Percentiles rank a stretch among this genome's conserved stretches.
These are phyloP conservation scores for Phyllosticta ampelicida DNA, from an alignment of 2,329 filamentous ascomycete genomes.

Conservation along the genomic window DNA sequence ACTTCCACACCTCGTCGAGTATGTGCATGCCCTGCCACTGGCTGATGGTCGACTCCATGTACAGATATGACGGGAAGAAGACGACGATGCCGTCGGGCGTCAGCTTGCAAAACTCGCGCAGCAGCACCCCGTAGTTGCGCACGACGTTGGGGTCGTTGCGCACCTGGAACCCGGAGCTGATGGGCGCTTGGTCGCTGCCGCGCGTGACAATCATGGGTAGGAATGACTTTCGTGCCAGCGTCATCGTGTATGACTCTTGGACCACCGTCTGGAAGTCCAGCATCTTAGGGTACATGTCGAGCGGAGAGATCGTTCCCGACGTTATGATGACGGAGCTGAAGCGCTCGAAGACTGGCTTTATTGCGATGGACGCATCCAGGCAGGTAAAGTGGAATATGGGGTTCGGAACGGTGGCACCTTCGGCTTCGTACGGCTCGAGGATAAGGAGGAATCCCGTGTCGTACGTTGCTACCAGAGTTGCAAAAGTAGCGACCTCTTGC, in stretches of 20 bases:
- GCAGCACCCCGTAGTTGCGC: conserved; percentile 84
- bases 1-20: conserved; percentile 95
- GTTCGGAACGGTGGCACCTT: conserved; percentile 89
- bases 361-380: conserved; percentile 92
- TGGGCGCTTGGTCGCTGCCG: conserved; percentile 84
- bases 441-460: conserved; percentile 94
- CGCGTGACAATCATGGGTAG: conserved; percentile 95
- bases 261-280: conserved; percentile 85
- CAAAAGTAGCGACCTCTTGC: conserved; percentile 96
- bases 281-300: conserved; percentile 99
- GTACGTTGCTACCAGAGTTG: conserved; percentile 90
- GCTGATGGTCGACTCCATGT: conserved; percentile 98
- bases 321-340: conserved; percentile 99
- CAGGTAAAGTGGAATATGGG: conserved; percentile 96
- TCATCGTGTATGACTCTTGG: conserved; percentile 97
- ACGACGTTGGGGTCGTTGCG: conserved; percentile 95
- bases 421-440: conserved; percentile 92
- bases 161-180: conserved; percentile 90
- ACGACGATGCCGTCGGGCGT: conserved; percentile 98
- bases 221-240: conserved; percentile 86
- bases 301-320: conserved; percentile 87
- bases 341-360: conserved; percentile 92
- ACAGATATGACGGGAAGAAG: conserved; percentile 96
- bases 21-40: conserved; percentile 99
- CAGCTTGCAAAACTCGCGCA: conserved; percentile 91